phyloP scores from a whole-genome alignment of 169 alveolate species.

The Plasmodium knowlesi region DNA sequence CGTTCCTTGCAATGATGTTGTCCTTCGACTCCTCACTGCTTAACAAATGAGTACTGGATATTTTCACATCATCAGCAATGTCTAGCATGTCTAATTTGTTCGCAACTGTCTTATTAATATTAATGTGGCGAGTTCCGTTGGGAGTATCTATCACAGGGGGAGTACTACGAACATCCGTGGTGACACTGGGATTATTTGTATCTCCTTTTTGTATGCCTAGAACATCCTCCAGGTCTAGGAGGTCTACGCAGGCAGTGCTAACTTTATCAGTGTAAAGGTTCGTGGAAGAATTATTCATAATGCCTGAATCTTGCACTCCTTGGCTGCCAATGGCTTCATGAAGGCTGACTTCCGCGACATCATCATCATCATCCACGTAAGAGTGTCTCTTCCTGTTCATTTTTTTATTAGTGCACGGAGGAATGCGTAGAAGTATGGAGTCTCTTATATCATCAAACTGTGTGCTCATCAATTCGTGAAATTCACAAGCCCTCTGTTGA shows the following conservation, averaged over 20 bases:
- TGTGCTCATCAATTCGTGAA: constrained; percentile 71
- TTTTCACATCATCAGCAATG: background rate
- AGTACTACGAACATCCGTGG: background rate
- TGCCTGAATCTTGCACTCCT: background rate
- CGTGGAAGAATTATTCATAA: background rate
- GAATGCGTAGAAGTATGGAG: constrained; percentile 39
- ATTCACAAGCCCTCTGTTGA: constrained; percentile 87
- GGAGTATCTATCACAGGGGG: background rate
- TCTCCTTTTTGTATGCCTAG: constrained; percentile 49
- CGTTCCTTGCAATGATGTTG: background rate
- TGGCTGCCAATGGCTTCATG: background rate
- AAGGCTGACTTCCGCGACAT: background rate
- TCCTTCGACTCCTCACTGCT: background rate
- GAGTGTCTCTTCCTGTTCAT: constrained; percentile 8
- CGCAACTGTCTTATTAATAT: background rate
- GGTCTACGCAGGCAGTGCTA: constrained; percentile 15
- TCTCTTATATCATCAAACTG: constrained; percentile 74
- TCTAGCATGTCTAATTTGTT: constrained; percentile 20
- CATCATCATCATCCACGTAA: constrained; percentile 2
- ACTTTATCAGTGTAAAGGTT: background rate
- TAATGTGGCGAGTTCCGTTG: background rate
- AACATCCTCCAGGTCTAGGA: constrained; percentile 67
- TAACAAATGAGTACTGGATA: background rate
- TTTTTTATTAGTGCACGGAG: constrained; percentile 37
- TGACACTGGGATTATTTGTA: background rate